Percentiles rank a stretch among this genome's conserved stretches.
Evolutionary conservation across 2,329 filamentous ascomycete species (phyloP).

Genomic region (Cadophora sp.): DNA sequence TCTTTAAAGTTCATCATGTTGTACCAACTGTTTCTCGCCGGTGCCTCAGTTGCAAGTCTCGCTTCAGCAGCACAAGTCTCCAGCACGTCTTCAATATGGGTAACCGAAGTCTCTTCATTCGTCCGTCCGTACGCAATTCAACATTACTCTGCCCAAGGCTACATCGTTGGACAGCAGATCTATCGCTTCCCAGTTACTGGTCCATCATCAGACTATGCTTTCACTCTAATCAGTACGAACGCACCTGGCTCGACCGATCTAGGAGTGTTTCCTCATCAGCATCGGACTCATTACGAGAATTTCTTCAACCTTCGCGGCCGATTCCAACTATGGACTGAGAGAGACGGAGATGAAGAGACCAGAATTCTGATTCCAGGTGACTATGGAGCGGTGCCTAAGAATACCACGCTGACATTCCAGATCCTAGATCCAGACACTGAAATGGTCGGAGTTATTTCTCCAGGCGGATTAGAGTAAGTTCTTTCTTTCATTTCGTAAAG

Average conservation of each 20-base stretch:
- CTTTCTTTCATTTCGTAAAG: not conserved
- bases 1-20: constrained; percentile 7
- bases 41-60: not conserved
- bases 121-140: constrained; percentile 39
- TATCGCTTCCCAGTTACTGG: constrained; percentile 54
- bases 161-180: constrained; percentile 46
- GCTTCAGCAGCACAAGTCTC: constrained; percentile 13
- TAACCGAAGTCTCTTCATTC: constrained; percentile 33
- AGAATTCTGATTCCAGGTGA: constrained; percentile 53
- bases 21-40: not conserved
- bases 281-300: constrained; percentile 54
- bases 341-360: constrained; percentile 44
- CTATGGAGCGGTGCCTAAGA: constrained; percentile 53
- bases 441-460: constrained; percentile 53
- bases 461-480: constrained; percentile 55
- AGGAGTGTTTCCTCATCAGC: constrained; percentile 53
- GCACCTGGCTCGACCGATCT: constrained; percentile 47
- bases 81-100: constrained; percentile 34
- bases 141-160: constrained; percentile 40
- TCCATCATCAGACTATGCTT: constrained; percentile 52
- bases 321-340: constrained; percentile 53
- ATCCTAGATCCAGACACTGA: constrained; percentile 55
- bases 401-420: constrained; percentile 57
- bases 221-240: constrained; percentile 54
- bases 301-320: constrained; percentile 54